phyloP scores from a whole-genome alignment of 305 asterid species.

The Solanum chacoense region DNA sequence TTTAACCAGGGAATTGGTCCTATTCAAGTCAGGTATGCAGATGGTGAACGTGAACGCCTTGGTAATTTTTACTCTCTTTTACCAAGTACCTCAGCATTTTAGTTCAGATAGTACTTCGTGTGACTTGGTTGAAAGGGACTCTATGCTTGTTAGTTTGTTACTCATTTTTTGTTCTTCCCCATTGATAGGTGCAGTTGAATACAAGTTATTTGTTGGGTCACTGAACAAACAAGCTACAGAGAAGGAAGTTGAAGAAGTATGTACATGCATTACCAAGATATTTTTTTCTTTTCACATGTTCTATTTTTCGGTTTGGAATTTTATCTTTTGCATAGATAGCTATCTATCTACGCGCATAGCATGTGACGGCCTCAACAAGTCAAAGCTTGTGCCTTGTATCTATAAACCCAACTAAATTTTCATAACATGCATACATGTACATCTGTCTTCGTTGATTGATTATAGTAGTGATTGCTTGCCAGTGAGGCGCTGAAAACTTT shows the following conservation, averaged over 20 bases:
- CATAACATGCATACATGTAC: not conserved
- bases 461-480: not conserved
- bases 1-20: slow-evolving; percentile 78
- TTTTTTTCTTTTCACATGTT: not conserved
- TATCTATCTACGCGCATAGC: not conserved
- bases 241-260: slow-evolving; percentile 92
- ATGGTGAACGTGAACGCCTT: slow-evolving; percentile 98
- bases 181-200: slow-evolving; percentile 71
- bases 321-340: not conserved
- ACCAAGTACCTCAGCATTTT: not conserved
- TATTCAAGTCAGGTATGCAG: slow-evolving; percentile 97
- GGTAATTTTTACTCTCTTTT: slow-evolving; percentile 33
- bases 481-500: not conserved
- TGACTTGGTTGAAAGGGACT: not conserved
- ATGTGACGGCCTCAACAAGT: not conserved
- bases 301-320: not conserved
- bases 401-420: not conserved
- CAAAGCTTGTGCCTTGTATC: not conserved
- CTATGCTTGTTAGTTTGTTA: not conserved
- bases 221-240: slow-evolving; percentile 86
- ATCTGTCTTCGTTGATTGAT: not conserved
- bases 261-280: slow-evolving; percentile 9
- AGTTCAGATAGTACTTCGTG: not conserved
- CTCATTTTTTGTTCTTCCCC: slow-evolving; percentile 9
- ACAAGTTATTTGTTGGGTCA: slow-evolving; percentile 87